These are phyloP conservation scores for Thozetella sp. DNA, from an alignment of 495 filamentous ascomycete species.

Conservation along the genomic window DNA sequence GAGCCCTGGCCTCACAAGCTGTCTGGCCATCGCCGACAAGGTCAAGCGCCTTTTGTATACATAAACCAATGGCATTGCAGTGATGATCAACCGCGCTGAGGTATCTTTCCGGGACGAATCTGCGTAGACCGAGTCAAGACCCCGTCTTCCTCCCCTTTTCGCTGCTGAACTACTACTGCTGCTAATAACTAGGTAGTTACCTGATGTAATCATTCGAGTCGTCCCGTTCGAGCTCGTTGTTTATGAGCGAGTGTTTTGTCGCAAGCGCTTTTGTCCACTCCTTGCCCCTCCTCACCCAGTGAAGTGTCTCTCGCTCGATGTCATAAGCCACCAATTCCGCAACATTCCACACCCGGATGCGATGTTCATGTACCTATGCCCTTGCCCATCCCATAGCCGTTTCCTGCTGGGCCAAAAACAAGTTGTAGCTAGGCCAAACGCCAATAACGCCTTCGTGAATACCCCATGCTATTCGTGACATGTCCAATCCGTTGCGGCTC, in stretches of 20 bases:
- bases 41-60: slow-evolving; percentile 76
- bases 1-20: slow-evolving; percentile 90
- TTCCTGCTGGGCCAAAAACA: background rate
- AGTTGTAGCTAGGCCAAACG: background rate
- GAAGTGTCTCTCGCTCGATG: background rate
- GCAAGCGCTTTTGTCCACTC: background rate
- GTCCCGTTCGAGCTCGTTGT: background rate
- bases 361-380: background rate
- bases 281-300: background rate
- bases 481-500: background rate
- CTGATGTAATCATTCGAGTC: background rate
- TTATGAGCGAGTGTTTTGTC: background rate
- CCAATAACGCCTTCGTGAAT: background rate
- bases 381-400: background rate
- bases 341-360: background rate
- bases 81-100: no score
- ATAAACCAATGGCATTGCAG: slow-evolving; percentile 3
- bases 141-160: no score
- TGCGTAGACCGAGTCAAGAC: background rate
- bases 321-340: background rate
- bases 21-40: slow-evolving; percentile 84
- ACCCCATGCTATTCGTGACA: background rate
- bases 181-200: no score
- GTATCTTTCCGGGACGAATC: no score
- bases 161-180: no score